Conservation (phyloP, 192 early-diverging fungal species). For the Gaertneriomyces semiglobifer region DNA sequence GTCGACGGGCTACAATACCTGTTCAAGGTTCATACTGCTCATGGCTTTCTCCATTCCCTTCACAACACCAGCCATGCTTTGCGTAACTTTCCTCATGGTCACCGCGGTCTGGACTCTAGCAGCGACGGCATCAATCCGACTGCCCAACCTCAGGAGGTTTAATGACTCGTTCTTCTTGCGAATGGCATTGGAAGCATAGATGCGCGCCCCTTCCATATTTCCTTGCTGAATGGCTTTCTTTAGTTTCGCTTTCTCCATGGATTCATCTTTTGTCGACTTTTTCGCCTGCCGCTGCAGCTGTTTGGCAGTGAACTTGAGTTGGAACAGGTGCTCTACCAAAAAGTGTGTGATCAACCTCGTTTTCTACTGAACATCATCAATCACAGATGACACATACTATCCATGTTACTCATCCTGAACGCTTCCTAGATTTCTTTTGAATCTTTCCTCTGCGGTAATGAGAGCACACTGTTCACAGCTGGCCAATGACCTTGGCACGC, state of each 20-base stretch:
- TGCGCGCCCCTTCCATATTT: slow-evolving; percentile 88
- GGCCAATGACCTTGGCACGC: too few species aligned
- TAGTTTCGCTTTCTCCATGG: slow-evolving; percentile 72
- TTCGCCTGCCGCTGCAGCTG: slow-evolving; percentile 81
- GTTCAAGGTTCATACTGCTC: slow-evolving; percentile 93
- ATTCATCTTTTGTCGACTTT: slow-evolving; percentile 81
- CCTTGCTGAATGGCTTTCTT: slow-evolving; percentile 94
- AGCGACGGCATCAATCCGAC: slow-evolving; percentile 89
- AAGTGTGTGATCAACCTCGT: too few species aligned
- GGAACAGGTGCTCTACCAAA: slow-evolving; percentile 18
- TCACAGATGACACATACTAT: background rate
- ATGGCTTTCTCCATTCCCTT: slow-evolving; percentile 93
- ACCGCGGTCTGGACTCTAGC: slow-evolving; percentile 89
- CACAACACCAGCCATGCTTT: slow-evolving; percentile 83
- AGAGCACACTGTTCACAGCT: too few species aligned
- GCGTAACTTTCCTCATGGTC: slow-evolving; percentile 83
- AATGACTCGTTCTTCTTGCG: slow-evolving; percentile 94
- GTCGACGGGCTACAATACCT: slow-evolving; percentile 45
- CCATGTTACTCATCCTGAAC: slow-evolving; percentile 1
- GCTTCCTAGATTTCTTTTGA: too few species aligned
- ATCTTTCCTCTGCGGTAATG: too few species aligned
- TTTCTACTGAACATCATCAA: background rate
- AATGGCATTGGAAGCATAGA: slow-evolving; percentile 94
- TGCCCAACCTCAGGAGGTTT: slow-evolving; percentile 81
- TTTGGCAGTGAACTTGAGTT: slow-evolving; percentile 82